phyloP scores from a whole-genome alignment of 768 basidiomycete species.

The Boletus rex-veris region DNA sequence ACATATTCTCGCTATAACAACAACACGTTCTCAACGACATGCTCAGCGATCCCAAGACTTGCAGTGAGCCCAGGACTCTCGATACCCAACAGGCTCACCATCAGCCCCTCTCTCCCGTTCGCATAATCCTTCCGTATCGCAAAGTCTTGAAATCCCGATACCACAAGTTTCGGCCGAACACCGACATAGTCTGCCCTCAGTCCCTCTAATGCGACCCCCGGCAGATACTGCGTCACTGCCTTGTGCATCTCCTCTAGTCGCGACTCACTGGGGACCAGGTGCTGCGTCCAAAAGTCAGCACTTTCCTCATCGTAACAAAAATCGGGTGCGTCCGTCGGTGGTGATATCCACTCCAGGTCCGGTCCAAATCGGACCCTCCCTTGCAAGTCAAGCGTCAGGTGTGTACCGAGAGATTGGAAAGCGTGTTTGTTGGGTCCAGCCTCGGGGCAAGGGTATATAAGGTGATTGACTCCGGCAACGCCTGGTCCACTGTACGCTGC shows the following conservation, averaged over 20 bases:
- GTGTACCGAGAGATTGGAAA: constrained; percentile 88
- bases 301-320: constrained; percentile 40
- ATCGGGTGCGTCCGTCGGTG: constrained; percentile 34
- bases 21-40: constrained; percentile 61
- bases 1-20: background rate
- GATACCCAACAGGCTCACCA: constrained; percentile 87
- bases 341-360: constrained; percentile 83
- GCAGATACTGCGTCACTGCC: constrained; percentile 73
- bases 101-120: constrained; percentile 34
- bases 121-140: constrained; percentile 64
- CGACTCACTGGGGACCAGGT: constrained; percentile 62
- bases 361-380: constrained; percentile 90
- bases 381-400: constrained; percentile 82
- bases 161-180: constrained; percentile 82
- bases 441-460: constrained; percentile 91
- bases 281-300: constrained; percentile 71
- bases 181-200: constrained; percentile 82
- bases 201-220: constrained; percentile 54
- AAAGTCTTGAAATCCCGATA: constrained; percentile 87
- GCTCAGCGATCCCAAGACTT: constrained; percentile 81
- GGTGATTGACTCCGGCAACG: constrained; percentile 56
- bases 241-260: constrained; percentile 61
- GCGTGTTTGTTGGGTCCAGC: constrained; percentile 53
- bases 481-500: constrained; percentile 85
- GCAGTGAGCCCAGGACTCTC: constrained; percentile 92